Conservation (phyloP, 1,284 basidiomycete genomes). For the Inonotus hispidus region DNA sequence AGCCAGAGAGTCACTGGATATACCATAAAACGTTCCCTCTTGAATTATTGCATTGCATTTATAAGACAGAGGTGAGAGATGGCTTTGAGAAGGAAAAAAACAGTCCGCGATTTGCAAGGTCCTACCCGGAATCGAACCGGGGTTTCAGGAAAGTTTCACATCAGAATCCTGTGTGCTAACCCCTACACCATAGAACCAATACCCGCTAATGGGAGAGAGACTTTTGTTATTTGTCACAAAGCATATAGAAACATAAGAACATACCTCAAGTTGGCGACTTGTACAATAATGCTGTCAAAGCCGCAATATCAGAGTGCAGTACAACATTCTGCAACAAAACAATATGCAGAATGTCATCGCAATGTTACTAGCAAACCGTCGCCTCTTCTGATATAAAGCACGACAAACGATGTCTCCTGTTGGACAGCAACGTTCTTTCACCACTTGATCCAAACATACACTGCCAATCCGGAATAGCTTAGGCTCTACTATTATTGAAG, state of each 20-base stretch:
- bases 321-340: neutral
- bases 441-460: neutral
- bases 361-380: neutral
- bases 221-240: too few species aligned
- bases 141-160: conserved; percentile 8
- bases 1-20: too few species aligned
- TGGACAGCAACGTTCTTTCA: neutral
- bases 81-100: neutral
- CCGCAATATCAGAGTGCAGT: neutral
- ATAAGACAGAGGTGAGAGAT: too few species aligned
- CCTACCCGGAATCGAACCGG: conserved; percentile 18
- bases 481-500: neutral
- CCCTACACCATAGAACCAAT: conserved; percentile 42
- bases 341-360: neutral
- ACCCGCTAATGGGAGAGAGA: neutral
- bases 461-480: neutral
- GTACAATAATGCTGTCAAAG: too few species aligned
- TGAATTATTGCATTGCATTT: too few species aligned
- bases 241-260: too few species aligned
- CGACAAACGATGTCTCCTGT: neutral
- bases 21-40: too few species aligned
- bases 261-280: too few species aligned
- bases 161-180: conserved; percentile 59
- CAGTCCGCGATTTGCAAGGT: neutral
- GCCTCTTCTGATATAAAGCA: neutral